A percentile compares a stretch with the other conserved stretches of the same genome.
Evolutionary conservation across 306 rosid species (phyloP).

Genomic region (Begonia loranthoides): DNA sequence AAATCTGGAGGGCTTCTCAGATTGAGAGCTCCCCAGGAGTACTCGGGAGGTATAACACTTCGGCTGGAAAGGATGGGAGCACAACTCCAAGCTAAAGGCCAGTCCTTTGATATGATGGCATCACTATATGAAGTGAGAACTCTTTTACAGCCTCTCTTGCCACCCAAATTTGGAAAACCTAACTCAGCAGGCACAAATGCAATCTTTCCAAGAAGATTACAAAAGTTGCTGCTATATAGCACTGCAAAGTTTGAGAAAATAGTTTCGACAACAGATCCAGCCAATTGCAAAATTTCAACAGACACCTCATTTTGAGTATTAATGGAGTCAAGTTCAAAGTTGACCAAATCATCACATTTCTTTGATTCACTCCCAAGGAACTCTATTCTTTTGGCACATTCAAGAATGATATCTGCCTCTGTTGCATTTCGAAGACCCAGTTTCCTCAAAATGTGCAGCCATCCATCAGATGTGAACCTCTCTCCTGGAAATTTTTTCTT

Average conservation of each 20-base stretch:
- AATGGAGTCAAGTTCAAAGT: conserved; percentile 45
- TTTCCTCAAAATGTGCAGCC: conserved; percentile 87
- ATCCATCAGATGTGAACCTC: conserved; percentile 71
- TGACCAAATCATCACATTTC: conserved; percentile 56
- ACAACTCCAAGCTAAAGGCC: conserved; percentile 97
- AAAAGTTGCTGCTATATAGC: conserved; percentile 71
- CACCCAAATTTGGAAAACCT: conserved; percentile 67
- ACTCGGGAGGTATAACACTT: conserved; percentile 67
- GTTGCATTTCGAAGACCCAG: conserved; percentile 68
- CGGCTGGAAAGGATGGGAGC: conserved; percentile 74
- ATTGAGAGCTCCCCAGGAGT: conserved; percentile 83
- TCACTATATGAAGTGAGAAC: conserved; percentile 73
- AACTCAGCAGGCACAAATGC: conserved; percentile 80
- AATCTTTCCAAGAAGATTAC: conserved; percentile 72
- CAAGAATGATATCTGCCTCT: conserved; percentile 74
- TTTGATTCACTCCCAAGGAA: conserved; percentile 72
- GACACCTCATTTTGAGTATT: conserved; percentile 51
- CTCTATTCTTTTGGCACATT: conserved; percentile 91
- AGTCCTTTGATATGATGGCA: conserved; percentile 74
- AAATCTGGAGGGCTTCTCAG: conserved; percentile 82
- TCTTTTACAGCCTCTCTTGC: conserved; percentile 63
- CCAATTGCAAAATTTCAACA: conserved; percentile 69
- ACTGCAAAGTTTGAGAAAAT: conserved; percentile 79
- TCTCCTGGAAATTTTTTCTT: conserved; percentile 88
- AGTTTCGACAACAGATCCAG: conserved; percentile 78